Conservation (phyloP, 148 eudicot genomes). For the Hydrangea macrophylla region DNA sequence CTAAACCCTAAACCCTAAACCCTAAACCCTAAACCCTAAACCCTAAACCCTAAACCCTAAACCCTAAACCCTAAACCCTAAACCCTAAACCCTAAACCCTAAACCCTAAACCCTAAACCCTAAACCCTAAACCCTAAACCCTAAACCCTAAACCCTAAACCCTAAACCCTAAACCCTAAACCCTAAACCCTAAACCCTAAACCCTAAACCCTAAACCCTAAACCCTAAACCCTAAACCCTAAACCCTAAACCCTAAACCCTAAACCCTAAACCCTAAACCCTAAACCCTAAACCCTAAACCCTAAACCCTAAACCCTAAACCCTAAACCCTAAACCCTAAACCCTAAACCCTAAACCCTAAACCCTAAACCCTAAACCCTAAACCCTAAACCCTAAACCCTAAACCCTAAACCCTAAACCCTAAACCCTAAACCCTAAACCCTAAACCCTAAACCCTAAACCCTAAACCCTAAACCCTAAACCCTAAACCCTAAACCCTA, state of each 20-base stretch:
- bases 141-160: conserved; percentile 1
- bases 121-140: conserved; percentile 1
- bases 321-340: conserved; percentile 1
- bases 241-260: conserved; percentile 1
- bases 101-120: conserved; percentile 1
- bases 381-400: conserved; percentile 1
- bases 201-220: conserved; percentile 1
- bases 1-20: conserved; percentile 1
- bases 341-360: conserved; percentile 1
- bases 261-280: conserved; percentile 1
- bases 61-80: conserved; percentile 1
- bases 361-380: conserved; percentile 1
- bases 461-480: conserved; percentile 1
- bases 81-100: conserved; percentile 1
- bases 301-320: conserved; percentile 1
- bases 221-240: conserved; percentile 1
- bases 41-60: conserved; percentile 1
- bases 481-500: conserved; percentile 1
- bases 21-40: conserved; percentile 1
- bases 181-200: conserved; percentile 1
- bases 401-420: conserved; percentile 1
- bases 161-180: conserved; percentile 1
- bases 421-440: conserved; percentile 1
- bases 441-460: conserved; percentile 1
- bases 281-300: conserved; percentile 1